Conservation (phyloP, 805 yeast species). For the Maudiozyma bulderi region DNA sequence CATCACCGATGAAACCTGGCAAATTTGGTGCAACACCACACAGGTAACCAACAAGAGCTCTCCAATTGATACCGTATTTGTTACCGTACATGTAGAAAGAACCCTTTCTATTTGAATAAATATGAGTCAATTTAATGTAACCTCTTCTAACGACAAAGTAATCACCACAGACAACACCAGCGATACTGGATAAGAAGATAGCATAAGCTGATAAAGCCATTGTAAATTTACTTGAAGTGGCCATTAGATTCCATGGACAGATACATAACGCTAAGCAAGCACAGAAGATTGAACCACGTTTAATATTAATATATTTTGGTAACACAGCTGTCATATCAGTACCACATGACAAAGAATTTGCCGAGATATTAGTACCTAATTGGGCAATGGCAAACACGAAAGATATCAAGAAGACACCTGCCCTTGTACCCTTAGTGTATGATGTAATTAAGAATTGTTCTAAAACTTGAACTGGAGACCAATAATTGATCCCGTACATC, state of each 20-base stretch:
- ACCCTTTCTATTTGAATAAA: conserved; percentile 39
- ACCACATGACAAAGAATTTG: conserved; percentile 65
- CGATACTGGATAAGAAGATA: conserved; percentile 76
- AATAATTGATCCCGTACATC: conserved; percentile 33
- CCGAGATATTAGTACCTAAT: conserved; percentile 68
- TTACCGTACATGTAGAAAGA: conserved; percentile 45
- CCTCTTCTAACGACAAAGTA: conserved; percentile 68
- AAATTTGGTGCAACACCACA: conserved; percentile 33
- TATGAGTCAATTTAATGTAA: conserved; percentile 46
- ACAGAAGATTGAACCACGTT: conserved; percentile 75
- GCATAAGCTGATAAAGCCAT: conserved; percentile 75
- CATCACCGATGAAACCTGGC: conserved; percentile 37
- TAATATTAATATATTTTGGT: conserved; percentile 56
- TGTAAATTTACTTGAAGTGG: conserved; percentile 63
- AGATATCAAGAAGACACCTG: conserved; percentile 67
- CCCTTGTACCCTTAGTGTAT: conserved; percentile 42
- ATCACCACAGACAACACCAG: conserved; percentile 66
- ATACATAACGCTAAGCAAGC: conserved; percentile 61
- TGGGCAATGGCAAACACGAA: conserved; percentile 70
- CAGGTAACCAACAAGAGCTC: conserved; percentile 61
- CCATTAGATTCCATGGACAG: conserved; percentile 76
- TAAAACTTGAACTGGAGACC: conserved; percentile 51
- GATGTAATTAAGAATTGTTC: conserved; percentile 33
- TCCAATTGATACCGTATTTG: conserved; percentile 58
- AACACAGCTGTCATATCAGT: conserved; percentile 61